A percentile compares a stretch with the other conserved stretches of the same genome.
Evolutionary conservation across 2,329 filamentous ascomycete species (phyloP).

Genomic region (Ascochyta clinopodiicola): DNA sequence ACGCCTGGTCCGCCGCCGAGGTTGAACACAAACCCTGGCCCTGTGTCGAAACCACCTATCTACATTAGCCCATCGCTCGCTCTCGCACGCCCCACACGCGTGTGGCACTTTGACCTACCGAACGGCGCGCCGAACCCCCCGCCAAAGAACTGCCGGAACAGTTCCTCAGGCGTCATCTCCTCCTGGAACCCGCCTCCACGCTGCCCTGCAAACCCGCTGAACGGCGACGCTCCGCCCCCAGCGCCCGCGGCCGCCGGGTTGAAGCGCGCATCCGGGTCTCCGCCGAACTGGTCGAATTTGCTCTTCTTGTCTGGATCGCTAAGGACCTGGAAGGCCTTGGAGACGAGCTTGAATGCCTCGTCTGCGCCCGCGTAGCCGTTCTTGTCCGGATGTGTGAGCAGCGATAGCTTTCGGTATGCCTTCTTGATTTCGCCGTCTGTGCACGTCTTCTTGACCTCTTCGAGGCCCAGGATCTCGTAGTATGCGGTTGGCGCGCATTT

Average conservation of each 20-base stretch:
- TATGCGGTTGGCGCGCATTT: slow-evolving; percentile 85
- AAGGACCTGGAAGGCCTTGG: slow-evolving; percentile 88
- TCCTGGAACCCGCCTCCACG: slow-evolving; percentile 76
- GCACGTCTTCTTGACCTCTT: slow-evolving; percentile 67
- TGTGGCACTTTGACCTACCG: slow-evolving; percentile 56
- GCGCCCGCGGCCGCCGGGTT: slow-evolving; percentile 61
- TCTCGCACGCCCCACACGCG: slow-evolving; percentile 8
- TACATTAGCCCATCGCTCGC: slow-evolving; percentile 17
- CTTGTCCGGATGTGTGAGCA: slow-evolving; percentile 98
- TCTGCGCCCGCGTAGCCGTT: slow-evolving; percentile 95
- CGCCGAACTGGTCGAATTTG: slow-evolving; percentile 86
- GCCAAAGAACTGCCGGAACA: slow-evolving; percentile 97
- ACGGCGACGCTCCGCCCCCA: slow-evolving; percentile 62
- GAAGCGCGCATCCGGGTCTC: slow-evolving; percentile 90
- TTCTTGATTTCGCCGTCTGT: slow-evolving; percentile 93
- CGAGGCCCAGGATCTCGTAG: slow-evolving; percentile 89
- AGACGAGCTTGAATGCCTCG: slow-evolving; percentile 98
- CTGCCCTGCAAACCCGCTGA: slow-evolving; percentile 66
- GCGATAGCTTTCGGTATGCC: slow-evolving; percentile 90
- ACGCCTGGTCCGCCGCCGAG: slow-evolving; percentile 90
- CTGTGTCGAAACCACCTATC: slow-evolving; percentile 71
- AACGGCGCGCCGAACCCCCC: slow-evolving; percentile 72
- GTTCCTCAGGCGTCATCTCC: slow-evolving; percentile 93
- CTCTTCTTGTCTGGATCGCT: slow-evolving; percentile 92
- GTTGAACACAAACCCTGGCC: slow-evolving; percentile 94